A percentile compares a stretch with the other conserved stretches of the same genome.
These are phyloP conservation scores for Puccinellia tenuiflora DNA, from an alignment of 176 grass and related monocot species.

Conservation along the genomic window DNA sequence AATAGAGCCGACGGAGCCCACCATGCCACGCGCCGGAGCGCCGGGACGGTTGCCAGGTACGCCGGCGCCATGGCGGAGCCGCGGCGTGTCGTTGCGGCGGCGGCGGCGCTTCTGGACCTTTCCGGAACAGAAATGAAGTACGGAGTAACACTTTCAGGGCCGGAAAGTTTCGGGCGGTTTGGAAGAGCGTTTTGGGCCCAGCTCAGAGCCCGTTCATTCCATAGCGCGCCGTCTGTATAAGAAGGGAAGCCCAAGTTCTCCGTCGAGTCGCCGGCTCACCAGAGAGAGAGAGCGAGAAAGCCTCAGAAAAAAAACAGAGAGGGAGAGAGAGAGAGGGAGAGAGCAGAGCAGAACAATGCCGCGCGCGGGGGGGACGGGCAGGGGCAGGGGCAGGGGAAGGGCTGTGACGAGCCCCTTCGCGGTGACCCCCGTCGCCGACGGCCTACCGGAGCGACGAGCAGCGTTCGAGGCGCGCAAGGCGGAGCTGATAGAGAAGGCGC, in stretches of 20 bases:
- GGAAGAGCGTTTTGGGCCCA: neutral
- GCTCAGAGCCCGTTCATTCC: neutral
- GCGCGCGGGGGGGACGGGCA: neutral
- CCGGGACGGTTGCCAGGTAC: slow-evolving; percentile 2
- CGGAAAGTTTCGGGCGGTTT: neutral
- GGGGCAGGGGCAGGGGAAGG: neutral
- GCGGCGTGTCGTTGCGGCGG: neutral
- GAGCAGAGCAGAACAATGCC: neutral
- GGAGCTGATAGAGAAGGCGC: neutral
- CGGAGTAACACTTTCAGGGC: neutral
- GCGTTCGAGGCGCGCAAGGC: neutral
- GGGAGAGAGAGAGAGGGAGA: too few species aligned
- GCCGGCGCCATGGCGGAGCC: slow-evolving; percentile 29
- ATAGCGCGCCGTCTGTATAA: neutral
- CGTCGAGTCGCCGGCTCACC: slow-evolving; percentile 11
- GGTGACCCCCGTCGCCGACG: neutral
- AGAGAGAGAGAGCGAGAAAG: neutral
- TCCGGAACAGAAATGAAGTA: neutral
- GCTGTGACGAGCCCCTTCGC: neutral
- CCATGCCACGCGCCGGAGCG: slow-evolving; percentile 15
- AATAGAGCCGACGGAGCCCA: slow-evolving; percentile 20
- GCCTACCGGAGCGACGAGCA: neutral
- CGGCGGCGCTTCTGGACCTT: slow-evolving; percentile 11
- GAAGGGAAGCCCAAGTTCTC: neutral
- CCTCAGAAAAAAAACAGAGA: too few species aligned